Conservation (phyloP, 1,284 basidiomycete species). For the Austroboletus niveus region DNA sequence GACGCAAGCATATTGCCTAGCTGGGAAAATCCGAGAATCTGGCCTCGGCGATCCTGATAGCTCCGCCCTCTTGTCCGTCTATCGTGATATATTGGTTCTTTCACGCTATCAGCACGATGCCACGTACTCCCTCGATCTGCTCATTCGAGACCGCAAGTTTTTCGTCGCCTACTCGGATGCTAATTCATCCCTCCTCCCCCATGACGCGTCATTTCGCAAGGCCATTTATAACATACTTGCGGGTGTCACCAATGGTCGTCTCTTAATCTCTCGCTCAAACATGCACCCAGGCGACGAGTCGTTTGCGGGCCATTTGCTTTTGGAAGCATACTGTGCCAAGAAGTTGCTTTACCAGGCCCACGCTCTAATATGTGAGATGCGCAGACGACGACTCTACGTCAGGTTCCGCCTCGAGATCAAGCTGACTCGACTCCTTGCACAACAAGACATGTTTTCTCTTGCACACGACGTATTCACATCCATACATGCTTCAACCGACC, state of each 20-base stretch:
- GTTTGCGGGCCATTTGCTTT: constrained; percentile 40
- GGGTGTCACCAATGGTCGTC: constrained; percentile 32
- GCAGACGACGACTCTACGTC: constrained; percentile 35
- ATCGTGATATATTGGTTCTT: constrained; percentile 42
- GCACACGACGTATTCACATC: constrained; percentile 46
- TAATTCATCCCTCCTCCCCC: constrained; percentile 9
- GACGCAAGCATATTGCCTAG: constrained; percentile 31
- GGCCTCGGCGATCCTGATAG: constrained; percentile 17
- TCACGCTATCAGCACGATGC: constrained; percentile 37
- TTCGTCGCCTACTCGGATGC: constrained; percentile 33
- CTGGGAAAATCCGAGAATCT: constrained; percentile 24
- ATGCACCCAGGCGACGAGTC: constrained; percentile 29
- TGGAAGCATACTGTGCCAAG: constrained; percentile 37
- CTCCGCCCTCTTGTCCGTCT: constrained; percentile 33
- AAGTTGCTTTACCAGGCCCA: constrained; percentile 40
- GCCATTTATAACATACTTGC: constrained; percentile 33
- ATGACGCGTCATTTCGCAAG: constrained; percentile 31
- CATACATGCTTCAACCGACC: constrained; percentile 22
- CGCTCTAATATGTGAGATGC: constrained; percentile 45
- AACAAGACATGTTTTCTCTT: constrained; percentile 36
- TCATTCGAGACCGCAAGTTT: constrained; percentile 43
- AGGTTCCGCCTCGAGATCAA: constrained; percentile 31
- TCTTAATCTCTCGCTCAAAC: constrained; percentile 33
- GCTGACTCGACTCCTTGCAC: constrained; percentile 48
- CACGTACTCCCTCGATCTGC: constrained; percentile 42